Conservation (phyloP, 2,329 filamentous ascomycete genomes). For the Alternaria consortialis region DNA sequence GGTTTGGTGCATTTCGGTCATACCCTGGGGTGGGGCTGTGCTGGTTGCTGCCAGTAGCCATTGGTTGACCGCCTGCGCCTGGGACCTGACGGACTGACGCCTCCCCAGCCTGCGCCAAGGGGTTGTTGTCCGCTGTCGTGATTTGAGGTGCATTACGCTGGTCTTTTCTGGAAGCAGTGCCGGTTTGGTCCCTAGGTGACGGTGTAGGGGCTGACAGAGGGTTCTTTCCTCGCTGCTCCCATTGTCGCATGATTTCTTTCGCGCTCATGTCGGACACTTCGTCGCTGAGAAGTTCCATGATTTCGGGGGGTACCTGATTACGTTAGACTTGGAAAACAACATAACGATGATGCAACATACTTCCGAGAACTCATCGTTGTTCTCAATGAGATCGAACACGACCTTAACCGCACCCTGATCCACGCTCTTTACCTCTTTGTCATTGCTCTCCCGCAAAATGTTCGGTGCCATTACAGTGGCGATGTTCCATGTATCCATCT, state of each 20-base stretch:
- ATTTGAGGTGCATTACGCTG: slow-evolving; percentile 63
- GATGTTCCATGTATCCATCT: slow-evolving; percentile 98
- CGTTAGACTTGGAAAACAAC: slow-evolving; percentile 30
- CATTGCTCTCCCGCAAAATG: slow-evolving; percentile 76
- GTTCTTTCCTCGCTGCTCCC: slow-evolving; percentile 80
- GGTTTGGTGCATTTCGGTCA: slow-evolving; percentile 46
- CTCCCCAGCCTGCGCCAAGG: slow-evolving; percentile 82
- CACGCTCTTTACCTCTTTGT: slow-evolving; percentile 68
- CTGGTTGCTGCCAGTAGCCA: slow-evolving; percentile 30
- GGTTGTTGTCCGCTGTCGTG: slow-evolving; percentile 86
- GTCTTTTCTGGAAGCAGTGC: slow-evolving; percentile 63
- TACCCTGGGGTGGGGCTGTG: slow-evolving; percentile 41
- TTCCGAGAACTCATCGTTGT: slow-evolving; percentile 96
- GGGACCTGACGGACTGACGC: slow-evolving; percentile 79
- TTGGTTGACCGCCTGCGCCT: slow-evolving; percentile 33
- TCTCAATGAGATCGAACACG: slow-evolving; percentile 87
- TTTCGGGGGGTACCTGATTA: slow-evolving; percentile 85
- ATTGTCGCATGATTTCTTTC: slow-evolving; percentile 95
- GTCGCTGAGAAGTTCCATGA: slow-evolving; percentile 86
- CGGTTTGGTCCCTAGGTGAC: slow-evolving; percentile 46
- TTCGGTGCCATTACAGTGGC: slow-evolving; percentile 98
- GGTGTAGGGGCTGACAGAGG: slow-evolving; percentile 63
- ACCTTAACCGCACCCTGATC: slow-evolving; percentile 94
- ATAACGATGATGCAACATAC: slow-evolving; percentile 64
- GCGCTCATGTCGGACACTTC: slow-evolving; percentile 88